Evolutionary conservation across 2,329 filamentous ascomycete species (phyloP).

Genomic region (Aspergillus niger): DNA sequence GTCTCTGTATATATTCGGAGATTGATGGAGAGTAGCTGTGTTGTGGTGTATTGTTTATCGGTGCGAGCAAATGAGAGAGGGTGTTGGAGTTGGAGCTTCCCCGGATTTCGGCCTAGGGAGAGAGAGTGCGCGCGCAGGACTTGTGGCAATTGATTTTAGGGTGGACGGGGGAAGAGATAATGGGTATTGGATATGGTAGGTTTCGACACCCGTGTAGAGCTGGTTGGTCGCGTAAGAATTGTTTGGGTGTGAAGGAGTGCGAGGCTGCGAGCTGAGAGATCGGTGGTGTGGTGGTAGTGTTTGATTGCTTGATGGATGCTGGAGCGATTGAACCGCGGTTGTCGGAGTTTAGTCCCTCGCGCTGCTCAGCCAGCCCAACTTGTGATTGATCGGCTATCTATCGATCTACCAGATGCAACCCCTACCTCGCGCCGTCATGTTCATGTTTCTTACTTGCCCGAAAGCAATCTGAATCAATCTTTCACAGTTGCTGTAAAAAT

Average conservation of each 20-base stretch:
- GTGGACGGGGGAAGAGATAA: not conserved
- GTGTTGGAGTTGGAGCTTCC: constrained; percentile 15
- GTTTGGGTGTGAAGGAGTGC: not conserved
- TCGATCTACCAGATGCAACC: not conserved
- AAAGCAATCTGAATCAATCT: too few species aligned
- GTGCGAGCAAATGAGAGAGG: not conserved
- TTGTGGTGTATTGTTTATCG: not conserved
- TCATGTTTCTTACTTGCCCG: too few species aligned
- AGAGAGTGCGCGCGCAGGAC: constrained; percentile 1
- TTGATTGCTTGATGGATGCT: constrained; percentile 10
- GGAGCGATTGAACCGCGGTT: constrained; percentile 34
- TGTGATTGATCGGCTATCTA: too few species aligned
- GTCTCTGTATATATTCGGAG: not conserved
- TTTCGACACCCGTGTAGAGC: not conserved
- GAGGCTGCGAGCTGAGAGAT: not conserved
- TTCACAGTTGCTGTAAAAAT: not conserved
- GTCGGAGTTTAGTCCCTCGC: constrained; percentile 11
- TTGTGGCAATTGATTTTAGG: not conserved
- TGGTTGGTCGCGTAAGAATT: not conserved
- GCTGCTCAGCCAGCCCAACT: too few species aligned
- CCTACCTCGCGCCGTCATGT: too few species aligned
- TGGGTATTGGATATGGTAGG: not conserved
- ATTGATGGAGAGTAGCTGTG: not conserved
- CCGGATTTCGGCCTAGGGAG: constrained; percentile 18
- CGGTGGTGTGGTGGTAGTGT: constrained; percentile 3